Base-by-base conservation (phyloP, 2,329 filamentous ascomycete species). In the Geosmithia flava region DNA sequence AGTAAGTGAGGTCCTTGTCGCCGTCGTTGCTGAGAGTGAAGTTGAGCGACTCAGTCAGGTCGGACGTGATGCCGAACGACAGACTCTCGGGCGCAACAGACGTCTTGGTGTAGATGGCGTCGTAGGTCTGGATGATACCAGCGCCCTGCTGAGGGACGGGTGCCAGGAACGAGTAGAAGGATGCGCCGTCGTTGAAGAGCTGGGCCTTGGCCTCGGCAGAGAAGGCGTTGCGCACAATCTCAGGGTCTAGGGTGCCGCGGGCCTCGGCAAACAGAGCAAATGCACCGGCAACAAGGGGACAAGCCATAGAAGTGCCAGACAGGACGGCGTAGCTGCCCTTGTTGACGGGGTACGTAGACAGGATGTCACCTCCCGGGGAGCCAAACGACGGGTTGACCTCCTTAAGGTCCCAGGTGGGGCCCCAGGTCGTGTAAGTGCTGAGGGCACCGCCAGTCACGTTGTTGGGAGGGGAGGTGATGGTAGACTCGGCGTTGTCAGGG, bases 61-160 rank as follows among this genome's bases (percentile, higher is more conserved):
- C 59, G 53, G 76, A 74, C 0, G 78, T 80, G 58, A 84, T 80
- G 57, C 83, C 83, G 63, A 83, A 81, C 3, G 75, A 71, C 15
- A 84, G 61, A 58, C 72, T 76, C n/a, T 74, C 74, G 10, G 68
- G 70, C 54, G 70, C 72, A 19, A 83, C 63, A 13, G 76, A 56
- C 2, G 72, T 71, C 2, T 68, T 75, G 16, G 73, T 65, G 53
- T 74, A 70, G 6, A 78, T 75, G 3, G 78, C 76, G 49, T 80
- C 74, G 52, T 74, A 74, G 3, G 76, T 79, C 53, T 80, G 75
- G 45, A 83, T 63, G 13, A 82, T 63, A 39, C 80, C 80, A 27
- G 63, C 73, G 11, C 80, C 80, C 54, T 81, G 76, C 56, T 84
- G 80, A 3, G 72, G 61, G 13, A 80, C 73, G 0, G 80, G 77